Evolutionary conservation across 305 asterid species (phyloP).

Genomic region (Nicotiana rustica): DNA sequence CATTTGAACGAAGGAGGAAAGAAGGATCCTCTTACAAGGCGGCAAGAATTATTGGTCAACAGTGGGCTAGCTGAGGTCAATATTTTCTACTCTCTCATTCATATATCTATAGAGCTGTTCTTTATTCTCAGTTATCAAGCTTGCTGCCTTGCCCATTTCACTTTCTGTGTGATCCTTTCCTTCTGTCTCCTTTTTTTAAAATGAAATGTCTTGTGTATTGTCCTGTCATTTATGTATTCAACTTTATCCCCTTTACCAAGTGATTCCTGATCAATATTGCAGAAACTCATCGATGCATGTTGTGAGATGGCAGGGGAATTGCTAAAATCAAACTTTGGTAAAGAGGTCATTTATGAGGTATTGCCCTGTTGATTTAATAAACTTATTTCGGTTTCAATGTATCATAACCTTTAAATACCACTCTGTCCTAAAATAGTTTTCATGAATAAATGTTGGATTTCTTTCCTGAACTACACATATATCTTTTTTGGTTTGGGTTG

Average conservation of each 20-base stretch:
- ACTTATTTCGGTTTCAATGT: not conserved
- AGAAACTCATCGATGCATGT: constrained; percentile 86
- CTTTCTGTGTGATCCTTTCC: not conserved
- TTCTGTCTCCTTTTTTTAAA: not conserved
- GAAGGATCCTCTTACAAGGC: constrained; percentile 83
- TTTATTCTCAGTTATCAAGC: constrained; percentile 13
- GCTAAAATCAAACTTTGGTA: constrained; percentile 77
- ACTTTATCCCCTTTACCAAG: constrained; percentile 18
- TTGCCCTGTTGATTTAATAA: constrained; percentile 18
- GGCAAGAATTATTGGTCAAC: constrained; percentile 81
- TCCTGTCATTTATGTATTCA: not conserved
- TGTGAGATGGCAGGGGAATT: constrained; percentile 64
- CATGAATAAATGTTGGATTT: constrained; percentile 4
- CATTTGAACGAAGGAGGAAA: constrained; percentile 69
- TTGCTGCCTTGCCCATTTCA: constrained; percentile 14
- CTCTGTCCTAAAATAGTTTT: not conserved
- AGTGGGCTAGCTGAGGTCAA: constrained; percentile 94
- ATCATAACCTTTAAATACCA: not conserved
- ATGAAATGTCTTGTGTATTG: not conserved
- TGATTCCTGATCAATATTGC: constrained; percentile 42
- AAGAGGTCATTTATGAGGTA: constrained; percentile 90
- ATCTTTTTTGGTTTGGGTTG: constrained; percentile 36
- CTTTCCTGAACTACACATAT: not conserved
- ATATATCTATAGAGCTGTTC: constrained; percentile 23
- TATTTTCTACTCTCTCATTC: constrained; percentile 27